Percentiles rank a stretch among this genome's conserved stretches.
These are phyloP conservation scores for Blastobotrys buckinghamii DNA, from an alignment of 1,139 yeast species.

Conservation along the genomic window DNA sequence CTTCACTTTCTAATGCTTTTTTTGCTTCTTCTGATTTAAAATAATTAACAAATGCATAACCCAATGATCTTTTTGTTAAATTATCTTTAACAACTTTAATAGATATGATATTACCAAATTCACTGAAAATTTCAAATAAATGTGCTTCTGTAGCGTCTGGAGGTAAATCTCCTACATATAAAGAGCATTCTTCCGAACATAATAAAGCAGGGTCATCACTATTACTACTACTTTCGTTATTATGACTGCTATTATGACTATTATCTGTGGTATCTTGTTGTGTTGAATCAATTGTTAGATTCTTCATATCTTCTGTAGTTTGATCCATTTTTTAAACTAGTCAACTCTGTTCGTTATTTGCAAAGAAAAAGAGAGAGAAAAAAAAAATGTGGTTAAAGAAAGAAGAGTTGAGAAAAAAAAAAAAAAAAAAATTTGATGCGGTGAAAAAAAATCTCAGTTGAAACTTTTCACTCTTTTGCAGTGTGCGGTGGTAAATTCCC, in stretches of 20 bases:
- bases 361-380: neutral
- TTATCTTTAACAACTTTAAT: slow-evolving; percentile 93
- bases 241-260: neutral
- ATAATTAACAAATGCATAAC: slow-evolving; percentile 91
- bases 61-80: slow-evolving; percentile 76
- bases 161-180: slow-evolving; percentile 89
- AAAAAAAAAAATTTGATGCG: slow-evolving; percentile 3
- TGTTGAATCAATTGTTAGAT: neutral
- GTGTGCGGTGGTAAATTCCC: no score
- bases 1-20: slow-evolving; percentile 73
- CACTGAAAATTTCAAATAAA: slow-evolving; percentile 76
- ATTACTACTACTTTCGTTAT: neutral
- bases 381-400: no score
- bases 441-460: neutral
- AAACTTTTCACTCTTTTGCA: no score
- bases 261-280: neutral
- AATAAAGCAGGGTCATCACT: neutral
- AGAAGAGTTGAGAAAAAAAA: neutral
- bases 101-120: slow-evolving; percentile 78
- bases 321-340: neutral
- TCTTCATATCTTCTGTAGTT: neutral
- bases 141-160: slow-evolving; percentile 77
- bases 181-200: slow-evolving; percentile 37
- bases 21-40: slow-evolving; percentile 73
- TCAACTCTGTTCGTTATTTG: neutral